Conservation (phyloP, 768 basidiomycete genomes). For the Auricularia cornea region DNA sequence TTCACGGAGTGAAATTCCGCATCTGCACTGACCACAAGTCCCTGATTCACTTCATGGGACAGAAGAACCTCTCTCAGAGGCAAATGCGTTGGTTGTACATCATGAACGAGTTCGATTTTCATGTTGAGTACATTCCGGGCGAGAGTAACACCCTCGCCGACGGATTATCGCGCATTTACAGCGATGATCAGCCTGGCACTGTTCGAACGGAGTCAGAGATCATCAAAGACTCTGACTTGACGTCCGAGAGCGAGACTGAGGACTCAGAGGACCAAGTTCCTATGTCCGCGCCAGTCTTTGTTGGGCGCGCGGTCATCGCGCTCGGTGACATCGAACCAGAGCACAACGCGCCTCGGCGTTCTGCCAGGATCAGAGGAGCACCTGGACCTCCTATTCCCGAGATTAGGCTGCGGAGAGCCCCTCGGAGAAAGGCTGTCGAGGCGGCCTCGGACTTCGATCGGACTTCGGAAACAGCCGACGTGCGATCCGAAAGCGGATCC, state of each 20-base stretch:
- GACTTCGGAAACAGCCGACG: no score
- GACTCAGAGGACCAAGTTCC: background rate
- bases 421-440: no score
- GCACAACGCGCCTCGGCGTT: no score
- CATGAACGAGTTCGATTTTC: conserved; percentile 22
- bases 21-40: conserved; percentile 27
- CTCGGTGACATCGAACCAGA: no score
- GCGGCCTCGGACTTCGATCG: no score
- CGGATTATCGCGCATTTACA: conserved; percentile 10
- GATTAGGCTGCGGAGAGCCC: no score
- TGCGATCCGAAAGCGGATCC: no score
- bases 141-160: conserved; percentile 26
- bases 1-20: conserved; percentile 18
- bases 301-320: background rate
- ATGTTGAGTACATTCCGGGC: conserved; percentile 23
- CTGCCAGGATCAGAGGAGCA: background rate
- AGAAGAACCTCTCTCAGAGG: conserved; percentile 24
- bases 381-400: no score
- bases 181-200: background rate
- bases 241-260: background rate
- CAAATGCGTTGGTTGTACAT: conserved; percentile 32
- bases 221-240: background rate
- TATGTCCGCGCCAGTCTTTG: background rate
- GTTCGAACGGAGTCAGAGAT: background rate
- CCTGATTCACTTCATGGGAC: conserved; percentile 22